Percentiles rank a stretch among this genome's conserved stretches.
Conservation (phyloP, 2,329 filamentous ascomycete genomes). For the Penicillium sp. region DNA sequence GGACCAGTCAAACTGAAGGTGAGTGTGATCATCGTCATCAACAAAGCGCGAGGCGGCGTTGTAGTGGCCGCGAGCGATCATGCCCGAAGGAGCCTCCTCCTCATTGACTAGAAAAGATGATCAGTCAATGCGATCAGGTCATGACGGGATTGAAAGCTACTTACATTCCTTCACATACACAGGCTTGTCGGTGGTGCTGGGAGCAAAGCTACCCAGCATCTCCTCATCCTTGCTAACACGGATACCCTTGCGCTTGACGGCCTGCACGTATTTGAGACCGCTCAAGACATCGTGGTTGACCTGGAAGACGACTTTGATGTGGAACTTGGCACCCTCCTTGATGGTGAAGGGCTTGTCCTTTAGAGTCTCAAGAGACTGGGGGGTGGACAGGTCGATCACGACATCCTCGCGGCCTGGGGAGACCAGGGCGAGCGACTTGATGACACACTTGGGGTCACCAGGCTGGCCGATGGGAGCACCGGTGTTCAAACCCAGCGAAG, state of each 20-base stretch:
- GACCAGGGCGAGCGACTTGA: constrained; percentile 83
- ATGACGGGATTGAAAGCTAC: constrained; percentile 27
- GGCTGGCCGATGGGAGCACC: constrained; percentile 68
- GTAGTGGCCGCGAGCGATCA: constrained; percentile 87
- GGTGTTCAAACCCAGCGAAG: constrained; percentile 78
- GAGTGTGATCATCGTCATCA: constrained; percentile 87
- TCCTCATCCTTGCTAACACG: constrained; percentile 88
- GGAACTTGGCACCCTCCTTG: constrained; percentile 91
- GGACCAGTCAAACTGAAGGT: constrained; percentile 90
- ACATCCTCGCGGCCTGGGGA: constrained; percentile 77
- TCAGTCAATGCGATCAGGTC: background rate
- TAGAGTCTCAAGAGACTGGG: constrained; percentile 68
- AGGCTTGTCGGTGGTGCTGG: constrained; percentile 81
- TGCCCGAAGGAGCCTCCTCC: constrained; percentile 86
- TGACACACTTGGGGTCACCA: constrained; percentile 85
- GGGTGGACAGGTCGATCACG: constrained; percentile 74
- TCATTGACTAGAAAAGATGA: constrained; percentile 61
- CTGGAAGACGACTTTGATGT: constrained; percentile 90
- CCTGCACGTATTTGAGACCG: constrained; percentile 91
- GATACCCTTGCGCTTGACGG: constrained; percentile 84
- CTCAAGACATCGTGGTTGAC: constrained; percentile 96
- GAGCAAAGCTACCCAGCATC: constrained; percentile 96
- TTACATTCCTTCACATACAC: constrained; percentile 88
- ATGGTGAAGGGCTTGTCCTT: constrained; percentile 94
- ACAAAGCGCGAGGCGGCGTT: constrained; percentile 83